These are phyloP conservation scores for Auricularia sp. DNA, from an alignment of 768 basidiomycete genomes.

Conservation along the genomic window DNA sequence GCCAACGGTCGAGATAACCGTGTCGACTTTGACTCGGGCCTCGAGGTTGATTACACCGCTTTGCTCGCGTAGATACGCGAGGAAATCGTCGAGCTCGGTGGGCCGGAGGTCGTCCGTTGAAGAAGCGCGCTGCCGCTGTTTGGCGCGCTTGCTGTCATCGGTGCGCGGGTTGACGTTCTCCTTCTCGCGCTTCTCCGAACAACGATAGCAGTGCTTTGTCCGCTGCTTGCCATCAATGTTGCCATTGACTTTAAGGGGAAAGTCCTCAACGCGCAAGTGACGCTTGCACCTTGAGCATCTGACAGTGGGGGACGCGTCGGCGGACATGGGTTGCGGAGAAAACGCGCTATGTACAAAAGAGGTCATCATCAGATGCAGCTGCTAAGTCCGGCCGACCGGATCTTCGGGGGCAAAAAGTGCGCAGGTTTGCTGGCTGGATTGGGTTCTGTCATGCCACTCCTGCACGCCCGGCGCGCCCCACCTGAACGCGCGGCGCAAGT, in stretches of 20 bases:
- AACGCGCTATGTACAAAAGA: no score
- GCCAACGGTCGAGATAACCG: no score
- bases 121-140: neutral
- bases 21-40: no score
- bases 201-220: neutral
- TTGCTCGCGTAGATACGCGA: no score
- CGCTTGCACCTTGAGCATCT: neutral
- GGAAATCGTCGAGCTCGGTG: neutral
- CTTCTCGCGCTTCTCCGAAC: neutral
- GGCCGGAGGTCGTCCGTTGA: neutral
- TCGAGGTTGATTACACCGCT: no score
- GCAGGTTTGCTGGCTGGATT: no score
- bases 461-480: slow-evolving; percentile 1
- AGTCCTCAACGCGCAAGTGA: neutral
- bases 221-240: neutral
- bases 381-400: no score
- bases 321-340: no score
- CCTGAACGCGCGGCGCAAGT: neutral
- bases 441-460: neutral
- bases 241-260: neutral
- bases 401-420: no score
- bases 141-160: neutral
- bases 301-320: no score
- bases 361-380: no score
- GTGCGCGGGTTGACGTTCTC: neutral